Base-by-base conservation (phyloP, 345 rosid genomes). In the Eucalyptus cloeziana region DNA sequence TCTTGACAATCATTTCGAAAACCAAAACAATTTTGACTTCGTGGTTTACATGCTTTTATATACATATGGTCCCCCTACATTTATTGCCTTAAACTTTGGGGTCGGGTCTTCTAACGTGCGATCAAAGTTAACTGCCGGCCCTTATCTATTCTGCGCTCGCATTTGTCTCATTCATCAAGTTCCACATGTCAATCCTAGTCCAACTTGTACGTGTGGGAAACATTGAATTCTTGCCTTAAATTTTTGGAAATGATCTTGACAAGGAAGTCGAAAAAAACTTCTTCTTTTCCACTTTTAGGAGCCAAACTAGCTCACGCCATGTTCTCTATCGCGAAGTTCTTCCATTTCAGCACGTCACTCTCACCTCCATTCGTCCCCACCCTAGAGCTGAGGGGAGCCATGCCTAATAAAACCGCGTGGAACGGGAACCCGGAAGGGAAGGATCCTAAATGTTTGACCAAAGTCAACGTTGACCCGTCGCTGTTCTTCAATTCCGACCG, bases 51-150 rank as follows among this genome's bases (percentile, higher is more conserved):
- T 33, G 24, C 22, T 3, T 5, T 37, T 40, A 11, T 19, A 76
- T 76, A 76, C 30, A 2, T 0, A 13, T 12, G 2, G 3, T 40
- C 85, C 24, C 4, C 1, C 3, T 37, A 1, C 16, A 76, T 1
- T 4, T 40, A 76, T 76, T 14, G 30, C 5, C 5, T 76, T 4
- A 22, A 76, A 6, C 4, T 40, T 40, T 76, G 6, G 47, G 22
- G 45, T 16, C 1, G 2, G 44, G 7, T 24, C 11, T 8, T 33
- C 43, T 69, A 7, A 15, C 1, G 5, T n/a, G 76, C 1, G 16
- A 64, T 8, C 21, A 15, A 31, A 64, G 40, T 7, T 7, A 4
- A 64, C 10, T 1, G 9, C 0, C 30, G 0, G 7, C 8, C 0
- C 33, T 13, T 10, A 13, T 62, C 7, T 30, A 0, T 69, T 17